These are phyloP conservation scores for Miscanthus lutarioriparius DNA, from an alignment of 176 grass and related monocot species.

Conservation along the genomic window DNA sequence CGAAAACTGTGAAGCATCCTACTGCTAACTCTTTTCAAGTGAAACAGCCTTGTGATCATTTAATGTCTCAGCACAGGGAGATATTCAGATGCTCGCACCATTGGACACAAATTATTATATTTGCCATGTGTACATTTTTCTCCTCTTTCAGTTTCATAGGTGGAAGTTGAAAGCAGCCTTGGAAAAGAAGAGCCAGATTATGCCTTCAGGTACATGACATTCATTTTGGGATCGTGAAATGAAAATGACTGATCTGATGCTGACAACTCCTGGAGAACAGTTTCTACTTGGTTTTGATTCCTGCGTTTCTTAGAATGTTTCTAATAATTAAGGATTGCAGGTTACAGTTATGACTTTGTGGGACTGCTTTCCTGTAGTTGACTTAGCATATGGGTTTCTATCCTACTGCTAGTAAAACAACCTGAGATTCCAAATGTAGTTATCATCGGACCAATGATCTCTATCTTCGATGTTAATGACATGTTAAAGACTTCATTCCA, in stretches of 20 bases:
- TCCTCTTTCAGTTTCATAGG: conserved; percentile 8
- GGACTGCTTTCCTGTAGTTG: conserved; percentile 41
- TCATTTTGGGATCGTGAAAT: conserved; percentile 39
- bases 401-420: neutral
- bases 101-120: neutral
- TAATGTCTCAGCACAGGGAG: neutral
- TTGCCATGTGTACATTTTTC: neutral
- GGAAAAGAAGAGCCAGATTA: conserved; percentile 21
- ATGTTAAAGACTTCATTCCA: neutral
- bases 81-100: neutral
- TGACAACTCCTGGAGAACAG: conserved; percentile 29
- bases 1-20: neutral
- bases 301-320: conserved; percentile 10
- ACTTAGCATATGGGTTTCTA: conserved; percentile 9
- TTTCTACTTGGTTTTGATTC: conserved; percentile 36
- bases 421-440: conserved; percentile 8
- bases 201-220: conserved; percentile 40
- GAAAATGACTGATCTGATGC: conserved; percentile 40
- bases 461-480: conserved; percentile 28
- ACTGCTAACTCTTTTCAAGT: neutral
- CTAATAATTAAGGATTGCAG: conserved; percentile 1
- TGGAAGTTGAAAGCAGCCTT: conserved; percentile 23
- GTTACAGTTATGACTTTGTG: conserved; percentile 12
- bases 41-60: neutral
- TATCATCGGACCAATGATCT: conserved; percentile 21